These are phyloP conservation scores for Picea mariana DNA, from an alignment of 83 land plant genomes.

Conservation along the genomic window DNA sequence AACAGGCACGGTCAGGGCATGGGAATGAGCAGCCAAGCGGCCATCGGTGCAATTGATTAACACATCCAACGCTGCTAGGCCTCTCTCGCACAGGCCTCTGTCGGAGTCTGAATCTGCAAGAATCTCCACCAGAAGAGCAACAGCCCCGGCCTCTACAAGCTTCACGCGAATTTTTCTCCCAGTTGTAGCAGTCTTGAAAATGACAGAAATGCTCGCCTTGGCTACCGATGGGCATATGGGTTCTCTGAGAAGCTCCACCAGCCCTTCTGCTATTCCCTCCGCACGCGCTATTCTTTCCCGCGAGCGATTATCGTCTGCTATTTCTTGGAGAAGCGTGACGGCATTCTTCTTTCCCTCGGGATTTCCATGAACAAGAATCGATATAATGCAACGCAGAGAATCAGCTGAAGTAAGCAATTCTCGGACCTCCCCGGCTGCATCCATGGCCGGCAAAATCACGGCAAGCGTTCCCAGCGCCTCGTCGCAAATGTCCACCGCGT, in stretches of 20 bases:
- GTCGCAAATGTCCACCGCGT: slow-evolving; percentile 14
- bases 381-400: slow-evolving; percentile 28
- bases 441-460: slow-evolving; percentile 23
- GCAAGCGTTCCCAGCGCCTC: slow-evolving; percentile 35
- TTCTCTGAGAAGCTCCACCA: background rate
- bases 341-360: slow-evolving; percentile 24
- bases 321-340: slow-evolving; percentile 22
- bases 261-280: background rate
- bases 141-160: slow-evolving; percentile 22
- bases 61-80: slow-evolving; percentile 41
- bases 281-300: background rate
- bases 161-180: background rate
- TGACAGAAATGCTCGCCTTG: background rate
- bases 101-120: slow-evolving; percentile 35
- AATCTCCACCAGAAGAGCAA: slow-evolving; percentile 19
- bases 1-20: slow-evolving; percentile 50
- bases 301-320: background rate
- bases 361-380: slow-evolving; percentile 24
- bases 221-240: background rate
- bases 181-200: background rate
- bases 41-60: slow-evolving; percentile 24
- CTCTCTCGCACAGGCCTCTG: slow-evolving; percentile 40
- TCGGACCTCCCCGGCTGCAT: slow-evolving; percentile 10
- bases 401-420: slow-evolving; percentile 1
- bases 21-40: slow-evolving; percentile 19